Evolutionary conservation across 2,329 filamentous ascomycete genomes (phyloP), one percentile per base, ranked within the genome.

Genomic region (Chaetomium olivaceum): DNA sequence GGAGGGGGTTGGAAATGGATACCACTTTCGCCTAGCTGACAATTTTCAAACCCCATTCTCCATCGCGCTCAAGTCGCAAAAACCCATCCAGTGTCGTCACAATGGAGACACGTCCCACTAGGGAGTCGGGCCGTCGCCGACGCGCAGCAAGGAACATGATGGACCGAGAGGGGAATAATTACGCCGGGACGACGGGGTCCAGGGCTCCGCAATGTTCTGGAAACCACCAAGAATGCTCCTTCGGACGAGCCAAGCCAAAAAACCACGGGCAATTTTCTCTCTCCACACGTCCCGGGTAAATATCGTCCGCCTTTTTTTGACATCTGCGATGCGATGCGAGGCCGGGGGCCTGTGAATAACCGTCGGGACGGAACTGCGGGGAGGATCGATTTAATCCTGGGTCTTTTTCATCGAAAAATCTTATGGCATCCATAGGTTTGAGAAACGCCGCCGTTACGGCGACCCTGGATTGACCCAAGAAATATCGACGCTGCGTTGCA

Each of bases 141-240:
- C 4, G 16, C 4, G 31, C 12, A 36, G 58, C 59, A 63, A 65
- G 66, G 66, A 65, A 58, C 21, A 23, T 36, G 60, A 43, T 56
- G 46, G 60, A 29, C 66, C 66, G 57, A 68, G 57, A 68, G 55
- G 58, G 48, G 36, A 58, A 65, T 27, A 63, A 61, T 67, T 64
- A 29, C 36, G 50, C 54, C 61, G 61, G 31, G 23, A 23, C 1
- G 21, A 29, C 27, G 31, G 48, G 33, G 48, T 4, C 16, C 25
- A 48, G 23, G 59, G 57, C 33, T 51, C 61, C 58, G 56, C 54
- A 63, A 63, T 68, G 61, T 68, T 68, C 66, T 68, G 63, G 66
- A 68, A 67, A 64, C 50, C 39, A 6, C 33, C 33, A 7, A 50
- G n/a, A 60, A 33, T n/a, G 16, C 23, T 4, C 25, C 58, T 33